Evolutionary conservation across 1,284 basidiomycete species (phyloP).

Genomic region (Apiotrichum veenhuisii): DNA sequence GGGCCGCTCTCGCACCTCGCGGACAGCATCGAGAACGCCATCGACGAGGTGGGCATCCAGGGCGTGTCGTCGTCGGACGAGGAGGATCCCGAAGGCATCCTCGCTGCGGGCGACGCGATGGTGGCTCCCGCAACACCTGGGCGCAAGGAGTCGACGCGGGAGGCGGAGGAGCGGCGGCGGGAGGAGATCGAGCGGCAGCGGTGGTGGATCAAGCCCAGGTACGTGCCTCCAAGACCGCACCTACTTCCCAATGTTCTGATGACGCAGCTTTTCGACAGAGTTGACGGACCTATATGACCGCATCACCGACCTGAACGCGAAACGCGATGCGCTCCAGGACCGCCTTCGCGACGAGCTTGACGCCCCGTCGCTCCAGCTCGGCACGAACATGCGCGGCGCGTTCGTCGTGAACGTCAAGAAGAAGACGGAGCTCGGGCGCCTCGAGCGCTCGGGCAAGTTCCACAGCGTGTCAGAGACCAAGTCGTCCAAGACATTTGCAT

Average conservation of each 20-base stretch:
- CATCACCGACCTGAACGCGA: slow-evolving; percentile 17
- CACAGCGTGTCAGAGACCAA: slow-evolving; percentile 21
- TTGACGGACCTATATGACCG: slow-evolving; percentile 57
- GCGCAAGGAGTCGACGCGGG: slow-evolving; percentile 18
- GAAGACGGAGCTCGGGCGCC: slow-evolving; percentile 52
- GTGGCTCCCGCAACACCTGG: neutral
- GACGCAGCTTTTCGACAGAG: slow-evolving; percentile 63
- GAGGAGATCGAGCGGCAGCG: slow-evolving; percentile 31
- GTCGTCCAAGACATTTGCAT: slow-evolving; percentile 59
- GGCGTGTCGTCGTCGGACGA: slow-evolving; percentile 22
- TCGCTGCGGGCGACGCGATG: slow-evolving; percentile 20
- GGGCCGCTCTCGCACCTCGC: slow-evolving; percentile 59
- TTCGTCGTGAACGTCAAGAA: slow-evolving; percentile 42
- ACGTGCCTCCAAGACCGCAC: slow-evolving; percentile 25
- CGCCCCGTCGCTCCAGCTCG: slow-evolving; percentile 33
- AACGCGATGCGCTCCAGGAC: slow-evolving; percentile 30
- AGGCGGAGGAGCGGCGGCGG: slow-evolving; percentile 22
- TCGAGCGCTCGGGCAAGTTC: slow-evolving; percentile 31
- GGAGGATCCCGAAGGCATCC: slow-evolving; percentile 23
- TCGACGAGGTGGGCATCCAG: slow-evolving; percentile 50
- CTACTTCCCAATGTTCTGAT: neutral
- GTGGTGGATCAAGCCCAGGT: slow-evolving; percentile 73
- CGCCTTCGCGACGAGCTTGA: slow-evolving; percentile 53
- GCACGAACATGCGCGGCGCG: slow-evolving; percentile 5
- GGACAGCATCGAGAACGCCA: slow-evolving; percentile 58